Percentiles rank a stretch among this genome's conserved stretches.
These are phyloP conservation scores for Atkinsonella hypoxylon DNA, from an alignment of 2,329 filamentous ascomycete species.

Conservation along the genomic window DNA sequence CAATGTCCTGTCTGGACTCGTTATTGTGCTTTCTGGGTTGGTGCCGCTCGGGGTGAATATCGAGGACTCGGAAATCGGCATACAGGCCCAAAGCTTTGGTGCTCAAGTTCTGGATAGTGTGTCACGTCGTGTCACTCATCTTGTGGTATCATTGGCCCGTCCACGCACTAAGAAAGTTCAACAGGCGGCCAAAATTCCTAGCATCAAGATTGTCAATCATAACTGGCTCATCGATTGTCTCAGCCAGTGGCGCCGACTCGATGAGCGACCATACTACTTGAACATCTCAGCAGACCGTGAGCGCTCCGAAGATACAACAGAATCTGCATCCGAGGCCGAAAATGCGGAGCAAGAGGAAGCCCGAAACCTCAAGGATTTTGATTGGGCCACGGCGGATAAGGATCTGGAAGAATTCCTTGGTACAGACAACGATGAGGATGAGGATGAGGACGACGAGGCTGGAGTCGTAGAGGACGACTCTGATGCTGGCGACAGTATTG, in stretches of 20 bases:
- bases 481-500: slow-evolving; percentile 2
- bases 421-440: slow-evolving; percentile 37
- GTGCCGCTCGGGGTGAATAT: slow-evolving; percentile 73
- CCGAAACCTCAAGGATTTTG: slow-evolving; percentile 36
- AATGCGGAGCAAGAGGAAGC: slow-evolving; percentile 18
- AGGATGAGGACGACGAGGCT: slow-evolving; percentile 10
- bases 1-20: slow-evolving; percentile 59
- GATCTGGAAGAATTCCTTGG: slow-evolving; percentile 67
- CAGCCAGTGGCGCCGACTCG: slow-evolving; percentile 67
- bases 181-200: slow-evolving; percentile 65
- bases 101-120: slow-evolving; percentile 49
- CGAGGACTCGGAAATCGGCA: slow-evolving; percentile 70
- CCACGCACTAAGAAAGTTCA: slow-evolving; percentile 85
- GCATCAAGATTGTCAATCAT: slow-evolving; percentile 83
- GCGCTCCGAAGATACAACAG: slow-evolving; percentile 20
- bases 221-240: slow-evolving; percentile 83
- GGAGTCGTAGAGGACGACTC: slow-evolving; percentile 11
- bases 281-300: slow-evolving; percentile 56
- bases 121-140: slow-evolving; percentile 54
- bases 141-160: slow-evolving; percentile 57
- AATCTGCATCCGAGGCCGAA: slow-evolving; percentile 20
- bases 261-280: slow-evolving; percentile 69
- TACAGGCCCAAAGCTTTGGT: slow-evolving; percentile 80
- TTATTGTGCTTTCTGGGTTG: slow-evolving; percentile 82
- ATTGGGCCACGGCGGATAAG: slow-evolving; percentile 44